phyloP scores from a whole-genome alignment of 768 basidiomycete genomes.

The Lactarius psammicola region DNA sequence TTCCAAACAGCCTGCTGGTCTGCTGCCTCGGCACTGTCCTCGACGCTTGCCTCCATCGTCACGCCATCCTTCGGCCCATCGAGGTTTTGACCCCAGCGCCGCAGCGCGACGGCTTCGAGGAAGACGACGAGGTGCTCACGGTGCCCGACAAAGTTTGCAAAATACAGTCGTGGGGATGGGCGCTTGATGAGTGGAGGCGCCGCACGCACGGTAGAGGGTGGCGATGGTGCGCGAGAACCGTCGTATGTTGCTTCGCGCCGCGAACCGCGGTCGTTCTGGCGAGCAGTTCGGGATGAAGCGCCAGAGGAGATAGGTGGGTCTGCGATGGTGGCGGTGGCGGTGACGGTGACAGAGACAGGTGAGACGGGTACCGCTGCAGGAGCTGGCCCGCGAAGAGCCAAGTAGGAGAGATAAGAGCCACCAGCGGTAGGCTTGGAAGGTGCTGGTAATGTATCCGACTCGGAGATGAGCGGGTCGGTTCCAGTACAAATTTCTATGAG shows the following conservation, averaged over 20 bases:
- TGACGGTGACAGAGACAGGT: constrained; percentile 37
- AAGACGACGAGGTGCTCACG: constrained; percentile 80
- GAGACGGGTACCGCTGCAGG: constrained; percentile 42
- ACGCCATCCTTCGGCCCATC: constrained; percentile 37
- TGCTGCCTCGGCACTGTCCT: constrained; percentile 40
- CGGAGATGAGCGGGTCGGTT: constrained; percentile 45
- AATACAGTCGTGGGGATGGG: constrained; percentile 84
- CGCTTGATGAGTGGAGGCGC: constrained; percentile 41
- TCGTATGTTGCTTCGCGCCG: constrained; percentile 42
- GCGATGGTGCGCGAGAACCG: constrained; percentile 33
- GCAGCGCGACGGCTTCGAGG: constrained; percentile 78
- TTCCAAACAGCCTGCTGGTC: constrained; percentile 93
- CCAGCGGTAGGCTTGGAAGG: constrained; percentile 35
- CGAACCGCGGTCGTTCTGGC: constrained; percentile 31
- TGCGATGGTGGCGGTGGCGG: constrained; percentile 35
- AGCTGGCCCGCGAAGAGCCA: constrained; percentile 65
- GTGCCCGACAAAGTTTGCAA: constrained; percentile 93
- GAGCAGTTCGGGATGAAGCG: constrained; percentile 19
- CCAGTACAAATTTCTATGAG: constrained; percentile 91
- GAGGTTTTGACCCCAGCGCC: constrained; percentile 77
- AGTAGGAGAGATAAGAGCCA: constrained; percentile 77
- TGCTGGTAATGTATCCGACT: constrained; percentile 36
- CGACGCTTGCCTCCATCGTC: constrained; percentile 25
- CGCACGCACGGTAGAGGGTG: constrained; percentile 31
- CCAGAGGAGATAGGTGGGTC: constrained; percentile 27